Evolutionary conservation across 2,329 filamentous ascomycete genomes (phyloP).

Genomic region (Coleophoma eucalyptorum): DNA sequence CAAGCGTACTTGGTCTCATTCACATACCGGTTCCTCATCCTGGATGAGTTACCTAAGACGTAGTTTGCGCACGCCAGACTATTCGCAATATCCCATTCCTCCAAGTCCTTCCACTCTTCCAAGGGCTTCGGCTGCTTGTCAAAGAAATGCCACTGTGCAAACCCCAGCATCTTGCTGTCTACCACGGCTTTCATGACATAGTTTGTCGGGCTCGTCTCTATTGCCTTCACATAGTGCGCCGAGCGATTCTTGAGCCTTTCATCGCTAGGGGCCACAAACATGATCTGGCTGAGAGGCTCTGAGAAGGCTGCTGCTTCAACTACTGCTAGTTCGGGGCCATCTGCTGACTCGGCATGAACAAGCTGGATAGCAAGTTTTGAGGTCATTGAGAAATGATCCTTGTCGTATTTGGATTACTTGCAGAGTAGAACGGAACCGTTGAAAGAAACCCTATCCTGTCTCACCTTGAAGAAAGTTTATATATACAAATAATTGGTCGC

Average conservation of each 20-base stretch:
- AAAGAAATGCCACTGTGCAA: not conserved
- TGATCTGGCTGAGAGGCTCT: not conserved
- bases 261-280: not conserved
- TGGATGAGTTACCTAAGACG: not conserved
- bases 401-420: no score
- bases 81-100: not conserved
- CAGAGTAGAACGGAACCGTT: no score
- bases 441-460: no score
- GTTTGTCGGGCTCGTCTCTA: not conserved
- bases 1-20: not conserved
- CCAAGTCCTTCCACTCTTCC: not conserved
- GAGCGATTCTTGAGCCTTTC: not conserved
- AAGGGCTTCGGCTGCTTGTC: not conserved
- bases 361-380: not conserved
- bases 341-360: not conserved
- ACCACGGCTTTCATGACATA: not conserved
- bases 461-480: no score
- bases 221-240: not conserved
- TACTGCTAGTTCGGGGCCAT: not conserved
- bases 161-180: not conserved
- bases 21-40: not conserved
- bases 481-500: no score
- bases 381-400: not conserved
- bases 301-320: not conserved
- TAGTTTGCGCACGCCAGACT: not conserved